Conservation (phyloP, 2,329 filamentous ascomycete genomes). For the Venturia aucupariae region DNA sequence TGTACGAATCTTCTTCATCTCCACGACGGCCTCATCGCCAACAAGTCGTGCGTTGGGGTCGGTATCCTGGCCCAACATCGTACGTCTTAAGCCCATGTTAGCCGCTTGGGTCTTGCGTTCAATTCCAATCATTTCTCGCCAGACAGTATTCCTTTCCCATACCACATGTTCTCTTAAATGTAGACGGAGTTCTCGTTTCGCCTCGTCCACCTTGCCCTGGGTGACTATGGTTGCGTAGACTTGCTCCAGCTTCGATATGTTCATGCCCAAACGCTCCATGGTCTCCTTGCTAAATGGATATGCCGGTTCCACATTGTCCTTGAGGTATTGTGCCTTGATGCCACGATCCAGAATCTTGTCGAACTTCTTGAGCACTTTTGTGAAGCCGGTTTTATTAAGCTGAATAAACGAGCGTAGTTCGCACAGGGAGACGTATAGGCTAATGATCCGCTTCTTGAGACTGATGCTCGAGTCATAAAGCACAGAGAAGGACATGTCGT, state of each 20-base stretch:
- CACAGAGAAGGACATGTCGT: slow-evolving; percentile 63
- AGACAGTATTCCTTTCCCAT: slow-evolving; percentile 98
- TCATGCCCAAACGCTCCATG: slow-evolving; percentile 58
- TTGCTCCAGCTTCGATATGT: slow-evolving; percentile 65
- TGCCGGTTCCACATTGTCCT: slow-evolving; percentile 61
- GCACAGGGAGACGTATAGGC: slow-evolving; percentile 83
- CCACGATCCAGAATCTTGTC: slow-evolving; percentile 88
- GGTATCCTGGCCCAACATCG: slow-evolving; percentile 66
- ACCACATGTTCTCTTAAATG: slow-evolving; percentile 94
- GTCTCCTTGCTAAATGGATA: slow-evolving; percentile 73
- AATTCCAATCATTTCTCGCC: slow-evolving; percentile 97
- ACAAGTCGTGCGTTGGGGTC: slow-evolving; percentile 66
- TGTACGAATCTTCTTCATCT: slow-evolving; percentile 63
- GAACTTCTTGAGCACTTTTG: slow-evolving; percentile 95
- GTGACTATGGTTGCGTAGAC: slow-evolving; percentile 77
- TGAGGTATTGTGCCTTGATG: slow-evolving; percentile 69
- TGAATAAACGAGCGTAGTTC: slow-evolving; percentile 94
- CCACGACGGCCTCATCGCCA: slow-evolving; percentile 65
- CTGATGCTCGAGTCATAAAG: slow-evolving; percentile 67
- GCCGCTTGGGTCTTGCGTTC: slow-evolving; percentile 92
- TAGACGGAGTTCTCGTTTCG: slow-evolving; percentile 76
- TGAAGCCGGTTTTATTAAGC: slow-evolving; percentile 92
- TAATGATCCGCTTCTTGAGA: slow-evolving; percentile 83
- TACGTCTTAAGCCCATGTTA: slow-evolving; percentile 69
- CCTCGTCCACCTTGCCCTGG: slow-evolving; percentile 64